These are phyloP conservation scores for Yarrowia osloensis DNA, from an alignment of 805 yeast species.

Conservation along the genomic window DNA sequence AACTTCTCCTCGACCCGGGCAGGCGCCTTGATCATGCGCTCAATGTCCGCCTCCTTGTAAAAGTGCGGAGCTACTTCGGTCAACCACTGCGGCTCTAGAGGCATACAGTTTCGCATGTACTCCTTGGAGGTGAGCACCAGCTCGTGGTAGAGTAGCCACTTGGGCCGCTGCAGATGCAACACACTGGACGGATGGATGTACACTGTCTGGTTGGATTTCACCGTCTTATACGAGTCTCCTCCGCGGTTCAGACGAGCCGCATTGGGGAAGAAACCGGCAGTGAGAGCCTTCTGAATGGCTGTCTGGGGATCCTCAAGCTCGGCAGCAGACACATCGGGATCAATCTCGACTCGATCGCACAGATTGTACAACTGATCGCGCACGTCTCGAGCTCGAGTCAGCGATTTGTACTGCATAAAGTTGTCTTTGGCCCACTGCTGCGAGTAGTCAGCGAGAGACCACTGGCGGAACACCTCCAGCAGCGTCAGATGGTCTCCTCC, in stretches of 20 bases:
- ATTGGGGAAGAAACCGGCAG: conserved; percentile 48
- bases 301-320: conserved; percentile 64
- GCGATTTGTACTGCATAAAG: conserved; percentile 75
- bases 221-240: conserved; percentile 70
- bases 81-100: conserved; percentile 83
- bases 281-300: conserved; percentile 61
- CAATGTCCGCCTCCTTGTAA: conserved; percentile 42
- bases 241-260: conserved; percentile 58
- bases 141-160: conserved; percentile 80
- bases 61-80: conserved; percentile 52
- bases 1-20: background rate
- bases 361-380: conserved; percentile 65
- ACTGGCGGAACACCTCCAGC: conserved; percentile 73
- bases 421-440: conserved; percentile 77
- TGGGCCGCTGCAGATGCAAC: conserved; percentile 62
- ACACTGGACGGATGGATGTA: conserved; percentile 86
- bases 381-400: conserved; percentile 78
- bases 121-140: conserved; percentile 81
- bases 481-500: conserved; percentile 86
- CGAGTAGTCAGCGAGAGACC: conserved; percentile 64
- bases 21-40: conserved; percentile 33
- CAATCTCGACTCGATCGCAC: conserved; percentile 52
- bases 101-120: conserved; percentile 86
- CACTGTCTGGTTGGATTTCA: conserved; percentile 68
- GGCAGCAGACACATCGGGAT: conserved; percentile 52